These are phyloP conservation scores for Ophiosphaerella herpotricha DNA, from an alignment of 2,329 filamentous ascomycete species.

Conservation along the genomic window DNA sequence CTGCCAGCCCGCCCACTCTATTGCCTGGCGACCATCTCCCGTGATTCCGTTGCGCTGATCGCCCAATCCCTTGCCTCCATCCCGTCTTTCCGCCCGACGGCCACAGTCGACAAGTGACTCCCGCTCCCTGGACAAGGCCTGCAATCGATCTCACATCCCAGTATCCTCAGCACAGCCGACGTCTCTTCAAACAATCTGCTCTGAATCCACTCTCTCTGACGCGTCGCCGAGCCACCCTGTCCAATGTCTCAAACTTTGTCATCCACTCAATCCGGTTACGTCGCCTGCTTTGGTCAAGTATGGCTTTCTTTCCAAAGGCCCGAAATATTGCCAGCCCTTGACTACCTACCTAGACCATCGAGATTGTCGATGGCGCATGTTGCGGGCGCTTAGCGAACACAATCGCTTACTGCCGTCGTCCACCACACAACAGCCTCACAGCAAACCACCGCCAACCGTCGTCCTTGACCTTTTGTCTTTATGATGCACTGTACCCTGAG, in stretches of 20 bases:
- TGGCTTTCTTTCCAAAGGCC: slow-evolving; percentile 7
- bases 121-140: slow-evolving; percentile 40
- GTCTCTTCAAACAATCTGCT: slow-evolving; percentile 1
- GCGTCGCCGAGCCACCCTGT: slow-evolving; percentile 32
- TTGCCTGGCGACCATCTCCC: slow-evolving; percentile 27
- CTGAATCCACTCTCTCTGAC: not conserved
- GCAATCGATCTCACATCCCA: slow-evolving; percentile 44
- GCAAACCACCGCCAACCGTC: no score
- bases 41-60: slow-evolving; percentile 30
- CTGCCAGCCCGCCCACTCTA: slow-evolving; percentile 15
- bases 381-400: not conserved
- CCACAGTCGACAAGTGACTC: slow-evolving; percentile 14
- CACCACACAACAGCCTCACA: not conserved
- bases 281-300: slow-evolving; percentile 13
- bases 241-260: slow-evolving; percentile 41
- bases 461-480: no score
- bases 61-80: slow-evolving; percentile 1
- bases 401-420: not conserved
- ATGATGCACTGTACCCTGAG: no score
- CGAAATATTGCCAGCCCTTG: slow-evolving; percentile 3
- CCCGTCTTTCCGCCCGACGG: slow-evolving; percentile 25
- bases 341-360: not conserved
- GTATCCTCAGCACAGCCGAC: not conserved
- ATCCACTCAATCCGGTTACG: slow-evolving; percentile 29
- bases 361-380: not conserved